Conservation (phyloP, 371 early-diverging fungal genomes). For the Rhizopus arrhizus region DNA sequence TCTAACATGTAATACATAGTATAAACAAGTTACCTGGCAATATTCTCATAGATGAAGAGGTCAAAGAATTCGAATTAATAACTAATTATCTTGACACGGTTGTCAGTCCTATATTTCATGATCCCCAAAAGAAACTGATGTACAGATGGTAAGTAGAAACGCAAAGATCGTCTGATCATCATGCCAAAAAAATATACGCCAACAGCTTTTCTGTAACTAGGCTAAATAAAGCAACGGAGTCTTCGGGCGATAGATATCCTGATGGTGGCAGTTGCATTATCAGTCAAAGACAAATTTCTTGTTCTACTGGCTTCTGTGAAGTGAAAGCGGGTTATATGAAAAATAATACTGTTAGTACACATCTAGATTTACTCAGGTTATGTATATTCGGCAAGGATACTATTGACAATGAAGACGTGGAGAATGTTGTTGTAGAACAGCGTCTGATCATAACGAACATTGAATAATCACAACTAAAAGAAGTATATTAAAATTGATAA, state of each 20-base stretch:
- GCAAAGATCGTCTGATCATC: slow-evolving; percentile 16
- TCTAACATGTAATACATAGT: slow-evolving; percentile 22
- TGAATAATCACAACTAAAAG: no score
- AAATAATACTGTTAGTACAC: slow-evolving; percentile 20
- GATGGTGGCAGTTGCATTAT: slow-evolving; percentile 19
- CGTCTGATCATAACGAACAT: no score
- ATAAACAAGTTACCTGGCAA: slow-evolving; percentile 24
- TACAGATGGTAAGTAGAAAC: slow-evolving; percentile 27
- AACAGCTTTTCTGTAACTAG: slow-evolving; percentile 26
- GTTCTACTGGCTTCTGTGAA: slow-evolving; percentile 27
- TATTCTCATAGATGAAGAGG: slow-evolving; percentile 23
- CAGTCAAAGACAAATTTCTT: slow-evolving; percentile 18
- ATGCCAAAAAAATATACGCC: slow-evolving; percentile 16
- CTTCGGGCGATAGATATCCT: slow-evolving; percentile 18
- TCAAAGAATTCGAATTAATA: slow-evolving; percentile 24
- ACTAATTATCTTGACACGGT: slow-evolving; percentile 16
- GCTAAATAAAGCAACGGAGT: slow-evolving; percentile 27
- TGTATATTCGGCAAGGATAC: slow-evolving; percentile 23
- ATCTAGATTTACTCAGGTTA: slow-evolving; percentile 21
- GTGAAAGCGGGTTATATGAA: slow-evolving; percentile 28
- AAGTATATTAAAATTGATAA: no score
- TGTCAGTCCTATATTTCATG: slow-evolving; percentile 8
- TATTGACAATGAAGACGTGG: slow-evolving; percentile 21
- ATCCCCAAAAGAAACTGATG: slow-evolving; percentile 4
- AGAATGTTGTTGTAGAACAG: slow-evolving; percentile 22